Evolutionary conservation across 2,329 filamentous ascomycete species (phyloP), one percentile per base, ranked within the genome.

Genomic region (Aspergillus sp.): DNA sequence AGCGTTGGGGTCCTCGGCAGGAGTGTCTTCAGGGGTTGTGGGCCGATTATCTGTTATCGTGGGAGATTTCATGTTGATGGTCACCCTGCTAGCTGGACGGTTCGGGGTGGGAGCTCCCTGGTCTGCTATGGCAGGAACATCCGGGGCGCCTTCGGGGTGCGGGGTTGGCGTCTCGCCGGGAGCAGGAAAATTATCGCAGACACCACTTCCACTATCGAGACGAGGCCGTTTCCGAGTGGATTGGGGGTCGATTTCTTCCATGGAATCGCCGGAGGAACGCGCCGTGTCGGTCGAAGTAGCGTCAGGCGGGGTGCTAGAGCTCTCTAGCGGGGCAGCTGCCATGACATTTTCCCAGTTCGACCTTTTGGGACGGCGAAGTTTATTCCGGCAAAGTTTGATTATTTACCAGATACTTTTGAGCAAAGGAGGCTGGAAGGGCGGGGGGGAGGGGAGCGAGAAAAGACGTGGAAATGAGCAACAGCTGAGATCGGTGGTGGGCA

Each of bases 51-150:
- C 63, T 44, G 60, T 56, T 52, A 64, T 61, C 51, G 63, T 61
- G 50, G 74, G 70, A 41, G 74, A 76, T 59, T 76, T 77, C 65
- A 75, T 74, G 59, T 81, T 81, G 63, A 81, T 80, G 12, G 78
- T 80, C 31, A 81, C 74, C 65, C 76, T 78, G 59, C 73, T 78
- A 44, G 76, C 72, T 19, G 75, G 72, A 44, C 73, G 74, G 47
- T 68, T 67, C 21, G 68, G 65, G 40, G 70, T 63, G 39, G 67
- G 62, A 51, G 65, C 60, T 56, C 71, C 65, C 49, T 71, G 65
- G 56, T 69, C 69, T 23, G 62, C 55, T 31, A 60, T 54, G 64
- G 71, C 63, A 67, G 68, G 64, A 64, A 62, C 69, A 62, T 67
- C 64, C 56, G 67, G 58, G 40, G 68, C 61, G 43, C 61, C 56